Evolutionary conservation across 441 rosid species (phyloP), one percentile per base, ranked within the genome.

Genomic region (Manihot esculenta): DNA sequence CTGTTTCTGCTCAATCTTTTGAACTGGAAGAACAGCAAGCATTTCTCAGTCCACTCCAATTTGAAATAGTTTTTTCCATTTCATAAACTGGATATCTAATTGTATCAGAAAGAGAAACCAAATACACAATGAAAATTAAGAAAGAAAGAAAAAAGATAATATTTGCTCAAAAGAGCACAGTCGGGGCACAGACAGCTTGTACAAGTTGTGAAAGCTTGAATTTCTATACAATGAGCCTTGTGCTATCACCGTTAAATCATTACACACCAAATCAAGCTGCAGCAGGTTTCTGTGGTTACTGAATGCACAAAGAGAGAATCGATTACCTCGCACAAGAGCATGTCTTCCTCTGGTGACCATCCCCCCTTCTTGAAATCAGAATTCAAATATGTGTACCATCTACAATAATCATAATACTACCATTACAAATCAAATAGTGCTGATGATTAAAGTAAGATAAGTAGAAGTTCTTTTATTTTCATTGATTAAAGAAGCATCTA

Each of bases 361-460:
- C 97, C 99, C 15, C 99, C 99, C 76, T 94, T 95, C 86, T 92
- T 95, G 91, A 95, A 95, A 82, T 95, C 98, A 58, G 99, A 89
- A 79, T 91, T 95, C 70, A 95, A 78, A 71, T 95, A 95, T 64
- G 99, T 92, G 73, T 87, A 92, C 99, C 99, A 95, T 84, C 99
- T 95, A 81, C 74, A 77, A 14, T 20, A 64, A 35, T 35, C 41
- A 54, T 49, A 74, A 33, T 15, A 48, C 17, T 49, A 64, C 24
- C n/a, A 47, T 42, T 24, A 3, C 17, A 57, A 38, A 68, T 80
- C 81, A 66, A 68, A 80, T 74, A 24, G 30, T 55, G 45, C 45
- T 33, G 47, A 3, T 57, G 69, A 70, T 23, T 23, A 56, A 59
- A 38, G 74, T 14, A 70, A 24, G 41, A 53, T 50, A 7, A 53